Conservation (phyloP, 2,329 filamentous ascomycete genomes). For the Didymella pomorum region DNA sequence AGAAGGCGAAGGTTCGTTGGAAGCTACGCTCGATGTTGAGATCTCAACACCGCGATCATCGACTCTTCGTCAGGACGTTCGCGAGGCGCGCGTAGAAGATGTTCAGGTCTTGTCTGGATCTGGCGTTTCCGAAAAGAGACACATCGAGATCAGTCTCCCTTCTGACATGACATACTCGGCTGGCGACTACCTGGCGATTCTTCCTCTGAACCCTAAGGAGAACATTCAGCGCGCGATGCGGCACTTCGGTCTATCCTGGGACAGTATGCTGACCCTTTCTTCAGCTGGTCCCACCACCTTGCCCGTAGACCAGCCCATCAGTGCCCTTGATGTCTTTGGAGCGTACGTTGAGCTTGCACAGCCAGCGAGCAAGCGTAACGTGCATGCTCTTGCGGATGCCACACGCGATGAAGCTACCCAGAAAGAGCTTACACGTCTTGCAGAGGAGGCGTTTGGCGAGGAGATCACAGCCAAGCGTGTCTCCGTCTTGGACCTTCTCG, state of each 20-base stretch:
- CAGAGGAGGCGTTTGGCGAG: constrained; percentile 49
- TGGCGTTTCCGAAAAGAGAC: constrained; percentile 43
- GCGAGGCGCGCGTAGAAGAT: constrained; percentile 47
- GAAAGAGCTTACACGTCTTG: constrained; percentile 59
- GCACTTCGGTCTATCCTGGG: constrained; percentile 72
- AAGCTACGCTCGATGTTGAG: constrained; percentile 43
- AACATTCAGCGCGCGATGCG: constrained; percentile 70
- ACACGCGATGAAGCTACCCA: constrained; percentile 60
- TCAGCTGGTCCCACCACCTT: constrained; percentile 71
- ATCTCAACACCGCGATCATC: constrained; percentile 47
- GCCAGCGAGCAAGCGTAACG: constrained; percentile 72
- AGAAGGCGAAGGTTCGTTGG: constrained; percentile 34
- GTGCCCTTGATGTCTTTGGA: constrained; percentile 69
- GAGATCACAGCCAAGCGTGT: constrained; percentile 62
- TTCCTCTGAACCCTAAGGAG: constrained; percentile 72
- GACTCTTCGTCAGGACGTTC: constrained; percentile 48
- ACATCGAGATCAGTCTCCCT: constrained; percentile 56
- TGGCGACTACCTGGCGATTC: constrained; percentile 78
- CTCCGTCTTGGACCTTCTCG: constrained; percentile 74
- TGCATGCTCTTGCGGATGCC: constrained; percentile 60
- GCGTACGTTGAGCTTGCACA: constrained; percentile 78
- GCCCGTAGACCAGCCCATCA: constrained; percentile 67
- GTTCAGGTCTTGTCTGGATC: constrained; percentile 40
- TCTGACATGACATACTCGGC: constrained; percentile 68
- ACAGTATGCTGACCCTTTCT: constrained; percentile 69